Percentiles rank a stretch among this genome's conserved stretches.
phyloP scores from a whole-genome alignment of 345 rosid species.

The Capsella bursapastoris region DNA sequence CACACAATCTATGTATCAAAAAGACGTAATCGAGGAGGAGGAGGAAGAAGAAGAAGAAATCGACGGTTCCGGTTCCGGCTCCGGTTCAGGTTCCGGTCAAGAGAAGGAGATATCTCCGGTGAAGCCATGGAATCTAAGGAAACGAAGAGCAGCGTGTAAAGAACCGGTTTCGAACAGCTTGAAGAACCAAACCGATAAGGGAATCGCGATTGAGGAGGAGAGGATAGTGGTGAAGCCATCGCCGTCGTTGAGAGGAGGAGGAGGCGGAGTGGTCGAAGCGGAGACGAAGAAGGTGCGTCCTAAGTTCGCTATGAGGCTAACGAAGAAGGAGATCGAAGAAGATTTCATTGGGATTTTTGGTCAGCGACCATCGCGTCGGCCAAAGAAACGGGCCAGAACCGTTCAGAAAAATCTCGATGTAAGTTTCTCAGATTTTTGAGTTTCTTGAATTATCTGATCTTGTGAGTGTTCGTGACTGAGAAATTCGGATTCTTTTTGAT shows the following conservation, averaged over 20 bases:
- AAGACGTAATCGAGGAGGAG: constrained; percentile 41
- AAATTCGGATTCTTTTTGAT: neutral
- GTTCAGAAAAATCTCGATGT: constrained; percentile 83
- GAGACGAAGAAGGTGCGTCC: constrained; percentile 45
- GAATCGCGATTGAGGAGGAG: constrained; percentile 49
- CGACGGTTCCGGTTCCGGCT: constrained; percentile 24
- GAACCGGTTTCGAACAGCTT: constrained; percentile 39
- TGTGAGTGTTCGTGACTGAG: constrained; percentile 6
- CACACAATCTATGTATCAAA: constrained; percentile 49
- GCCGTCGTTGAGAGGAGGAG: constrained; percentile 29
- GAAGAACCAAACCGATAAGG: constrained; percentile 31
- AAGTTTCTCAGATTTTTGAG: constrained; percentile 27
- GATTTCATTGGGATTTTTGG: constrained; percentile 64
- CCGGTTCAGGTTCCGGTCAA: constrained; percentile 18
- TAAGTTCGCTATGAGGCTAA: constrained; percentile 53
- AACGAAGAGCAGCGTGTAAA: constrained; percentile 71
- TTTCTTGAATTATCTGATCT: neutral
- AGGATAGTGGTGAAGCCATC: constrained; percentile 34
- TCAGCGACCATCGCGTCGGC: constrained; percentile 69
- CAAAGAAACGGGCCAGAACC: constrained; percentile 68
- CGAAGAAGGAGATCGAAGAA: constrained; percentile 73
- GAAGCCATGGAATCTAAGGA: constrained; percentile 88
- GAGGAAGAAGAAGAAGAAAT: constrained; percentile 33
- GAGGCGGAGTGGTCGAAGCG: constrained; percentile 37
- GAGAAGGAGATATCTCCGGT: constrained; percentile 45